Percentiles rank a stretch among this genome's conserved stretches.
These are phyloP conservation scores for Pseudogymnoascus sp. DNA, from an alignment of 2,329 filamentous ascomycete genomes.

Conservation along the genomic window DNA sequence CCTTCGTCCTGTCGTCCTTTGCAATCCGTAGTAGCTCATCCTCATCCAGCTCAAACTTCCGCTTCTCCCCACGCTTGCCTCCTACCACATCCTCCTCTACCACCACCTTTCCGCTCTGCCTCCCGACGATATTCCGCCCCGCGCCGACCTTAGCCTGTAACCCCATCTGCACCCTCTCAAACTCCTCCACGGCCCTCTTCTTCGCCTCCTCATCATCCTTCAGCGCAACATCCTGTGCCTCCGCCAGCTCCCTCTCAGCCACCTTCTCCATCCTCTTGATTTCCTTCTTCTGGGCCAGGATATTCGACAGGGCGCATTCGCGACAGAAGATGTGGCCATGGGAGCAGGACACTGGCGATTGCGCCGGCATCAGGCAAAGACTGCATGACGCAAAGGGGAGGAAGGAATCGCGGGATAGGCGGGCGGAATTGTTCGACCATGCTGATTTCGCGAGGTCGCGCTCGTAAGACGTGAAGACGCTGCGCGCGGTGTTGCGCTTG, in stretches of 20 bases:
- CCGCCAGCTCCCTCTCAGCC: conserved; percentile 51
- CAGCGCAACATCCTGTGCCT: conserved; percentile 51
- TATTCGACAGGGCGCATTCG: conserved; percentile 84
- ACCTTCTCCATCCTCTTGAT: conserved; percentile 71
- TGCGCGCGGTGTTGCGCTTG: conserved; percentile 84
- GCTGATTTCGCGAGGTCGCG: conserved; percentile 69
- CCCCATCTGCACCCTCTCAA: conserved; percentile 77
- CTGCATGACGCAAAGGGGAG: conserved; percentile 83
- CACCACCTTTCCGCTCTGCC: conserved; percentile 35
- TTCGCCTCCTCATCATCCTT: conserved; percentile 61
- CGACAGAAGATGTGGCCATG: conserved; percentile 89
- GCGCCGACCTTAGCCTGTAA: conserved; percentile 32
- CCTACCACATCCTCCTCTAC: conserved; percentile 30
- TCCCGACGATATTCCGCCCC: conserved; percentile 32
- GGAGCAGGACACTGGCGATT: conserved; percentile 73
- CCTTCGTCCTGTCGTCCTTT: conserved; percentile 58
- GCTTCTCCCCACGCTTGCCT: conserved; percentile 43
- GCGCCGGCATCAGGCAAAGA: conserved; percentile 74
- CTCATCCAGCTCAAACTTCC: conserved; percentile 74
- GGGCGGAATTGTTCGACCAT: conserved; percentile 77
- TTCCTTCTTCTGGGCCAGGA: conserved; percentile 86
- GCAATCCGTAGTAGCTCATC: conserved; percentile 66
- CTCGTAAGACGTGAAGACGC: conserved; percentile 92
- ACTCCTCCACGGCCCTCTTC: conserved; percentile 65
- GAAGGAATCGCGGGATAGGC: conserved; percentile 82